Conservation (phyloP, 129 eudicot genomes). For the Pseudognaphalium luteoalbum region DNA sequence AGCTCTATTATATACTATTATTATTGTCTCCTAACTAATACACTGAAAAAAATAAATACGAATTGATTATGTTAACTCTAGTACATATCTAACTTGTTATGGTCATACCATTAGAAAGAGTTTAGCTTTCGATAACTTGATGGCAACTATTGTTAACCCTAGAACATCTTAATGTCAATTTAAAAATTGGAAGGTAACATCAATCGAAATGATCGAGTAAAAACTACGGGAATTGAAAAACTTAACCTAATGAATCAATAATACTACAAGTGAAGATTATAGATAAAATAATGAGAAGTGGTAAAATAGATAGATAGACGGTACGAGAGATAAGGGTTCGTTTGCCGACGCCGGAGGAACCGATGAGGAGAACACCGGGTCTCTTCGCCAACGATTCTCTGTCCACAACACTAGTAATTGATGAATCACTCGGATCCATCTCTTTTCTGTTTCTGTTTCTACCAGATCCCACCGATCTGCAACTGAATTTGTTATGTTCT, state of each 20-base stretch:
- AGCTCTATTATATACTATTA: not conserved
- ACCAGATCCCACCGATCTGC: slow-evolving; percentile 4
- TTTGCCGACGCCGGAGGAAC: slow-evolving; percentile 65
- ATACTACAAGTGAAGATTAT: too few species aligned
- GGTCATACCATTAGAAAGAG: not conserved
- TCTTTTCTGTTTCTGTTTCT: slow-evolving; percentile 15
- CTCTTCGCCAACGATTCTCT: slow-evolving; percentile 55
- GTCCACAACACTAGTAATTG: slow-evolving; percentile 1
- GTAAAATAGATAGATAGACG: too few species aligned
- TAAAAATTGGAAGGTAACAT: not conserved
- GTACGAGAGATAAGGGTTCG: not conserved
- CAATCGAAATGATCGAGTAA: not conserved
- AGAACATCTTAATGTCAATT: not conserved
- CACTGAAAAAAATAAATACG: too few species aligned
- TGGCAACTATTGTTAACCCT: not conserved
- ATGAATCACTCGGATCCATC: slow-evolving; percentile 26
- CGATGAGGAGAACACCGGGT: slow-evolving; percentile 71
- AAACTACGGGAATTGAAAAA: not conserved
- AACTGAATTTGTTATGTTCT: not conserved
- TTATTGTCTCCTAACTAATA: too few species aligned
- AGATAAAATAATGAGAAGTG: not conserved
- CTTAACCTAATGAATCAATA: not conserved
- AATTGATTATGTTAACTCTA: too few species aligned
- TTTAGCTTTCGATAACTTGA: too few species aligned
- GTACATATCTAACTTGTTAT: not conserved